A percentile compares a stretch with the other conserved stretches of the same genome.
These are phyloP conservation scores for Gossypium rotundifolium DNA, from an alignment of 345 rosid species.

Conservation along the genomic window DNA sequence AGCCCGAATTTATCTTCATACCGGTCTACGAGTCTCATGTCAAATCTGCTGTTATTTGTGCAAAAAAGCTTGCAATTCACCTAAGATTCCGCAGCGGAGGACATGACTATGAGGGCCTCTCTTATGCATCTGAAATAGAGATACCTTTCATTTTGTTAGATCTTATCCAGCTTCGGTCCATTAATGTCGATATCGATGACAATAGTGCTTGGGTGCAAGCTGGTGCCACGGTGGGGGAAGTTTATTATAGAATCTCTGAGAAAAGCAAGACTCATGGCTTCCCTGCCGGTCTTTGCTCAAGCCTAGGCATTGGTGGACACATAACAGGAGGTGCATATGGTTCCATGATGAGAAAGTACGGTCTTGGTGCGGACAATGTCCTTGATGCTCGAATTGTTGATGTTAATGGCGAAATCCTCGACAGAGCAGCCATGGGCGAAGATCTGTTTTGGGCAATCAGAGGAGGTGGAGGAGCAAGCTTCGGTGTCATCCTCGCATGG, in stretches of 20 bases:
- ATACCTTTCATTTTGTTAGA: slow-evolving; percentile 36
- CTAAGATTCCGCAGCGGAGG: slow-evolving; percentile 43
- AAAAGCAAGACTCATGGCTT: background rate
- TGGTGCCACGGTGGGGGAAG: background rate
- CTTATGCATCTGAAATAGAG: slow-evolving; percentile 26
- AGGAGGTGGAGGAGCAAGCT: background rate
- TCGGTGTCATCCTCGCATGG: background rate
- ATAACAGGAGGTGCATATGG: background rate
- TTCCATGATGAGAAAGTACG: background rate
- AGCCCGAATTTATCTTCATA: slow-evolving; percentile 31
- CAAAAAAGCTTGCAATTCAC: slow-evolving; percentile 26
- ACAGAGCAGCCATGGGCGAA: background rate
- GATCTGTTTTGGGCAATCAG: background rate
- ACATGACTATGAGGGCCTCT: slow-evolving; percentile 20
- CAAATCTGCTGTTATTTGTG: slow-evolving; percentile 8
- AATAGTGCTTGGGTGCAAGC: background rate
- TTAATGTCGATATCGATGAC: background rate
- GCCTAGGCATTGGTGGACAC: background rate
- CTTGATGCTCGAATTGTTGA: background rate
- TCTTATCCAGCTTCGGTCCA: slow-evolving; percentile 19
- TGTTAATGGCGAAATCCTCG: background rate
- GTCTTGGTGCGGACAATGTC: background rate
- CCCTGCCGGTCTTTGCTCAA: background rate
- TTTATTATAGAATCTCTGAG: background rate
- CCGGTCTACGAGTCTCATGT: slow-evolving; percentile 27